These are phyloP conservation scores for Rhytidiadelphus loreus DNA, from an alignment of 225 moss, liverwort and hornwort genomes.

Conservation along the genomic window DNA sequence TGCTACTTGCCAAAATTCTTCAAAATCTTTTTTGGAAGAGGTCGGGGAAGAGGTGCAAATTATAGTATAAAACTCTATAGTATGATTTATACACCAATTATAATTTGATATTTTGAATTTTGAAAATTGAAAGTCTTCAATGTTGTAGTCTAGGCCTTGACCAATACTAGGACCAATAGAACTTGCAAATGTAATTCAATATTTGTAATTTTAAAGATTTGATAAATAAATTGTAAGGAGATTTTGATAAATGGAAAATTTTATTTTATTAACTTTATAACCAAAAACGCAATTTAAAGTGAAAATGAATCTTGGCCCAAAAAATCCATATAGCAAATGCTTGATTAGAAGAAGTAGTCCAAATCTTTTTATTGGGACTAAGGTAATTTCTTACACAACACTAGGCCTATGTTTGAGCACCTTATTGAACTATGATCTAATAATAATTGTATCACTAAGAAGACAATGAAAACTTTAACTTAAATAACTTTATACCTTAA, in stretches of 20 bases:
- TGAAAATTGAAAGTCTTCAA: not conserved
- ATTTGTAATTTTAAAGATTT: not conserved
- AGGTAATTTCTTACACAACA: not conserved
- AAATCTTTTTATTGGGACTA: not conserved
- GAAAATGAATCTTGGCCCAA: not conserved
- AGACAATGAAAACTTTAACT: too few species aligned
- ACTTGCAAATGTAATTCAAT: not conserved
- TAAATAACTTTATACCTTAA: too few species aligned
- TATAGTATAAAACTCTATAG: rapidly evolving
- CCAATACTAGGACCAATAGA: rapidly evolving
- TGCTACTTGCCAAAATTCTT: not conserved
- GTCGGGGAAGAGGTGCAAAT: not conserved
- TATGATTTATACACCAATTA: not conserved
- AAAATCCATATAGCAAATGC: not conserved
- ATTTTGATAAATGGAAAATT: rapidly evolving
- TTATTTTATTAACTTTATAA: not conserved
- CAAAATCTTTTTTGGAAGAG: rapidly evolving
- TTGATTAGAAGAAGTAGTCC: not conserved
- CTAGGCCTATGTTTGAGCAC: not conserved
- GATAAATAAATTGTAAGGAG: not conserved
- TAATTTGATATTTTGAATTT: not conserved
- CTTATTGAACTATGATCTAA: not conserved
- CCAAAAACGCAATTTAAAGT: not conserved
- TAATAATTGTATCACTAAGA: too few species aligned
- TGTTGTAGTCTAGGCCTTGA: not conserved